Percentiles rank a stretch among this genome's conserved stretches.
phyloP scores from a whole-genome alignment of 1,139 yeast genomes.

The Scheffersomyces illinoinensis region DNA sequence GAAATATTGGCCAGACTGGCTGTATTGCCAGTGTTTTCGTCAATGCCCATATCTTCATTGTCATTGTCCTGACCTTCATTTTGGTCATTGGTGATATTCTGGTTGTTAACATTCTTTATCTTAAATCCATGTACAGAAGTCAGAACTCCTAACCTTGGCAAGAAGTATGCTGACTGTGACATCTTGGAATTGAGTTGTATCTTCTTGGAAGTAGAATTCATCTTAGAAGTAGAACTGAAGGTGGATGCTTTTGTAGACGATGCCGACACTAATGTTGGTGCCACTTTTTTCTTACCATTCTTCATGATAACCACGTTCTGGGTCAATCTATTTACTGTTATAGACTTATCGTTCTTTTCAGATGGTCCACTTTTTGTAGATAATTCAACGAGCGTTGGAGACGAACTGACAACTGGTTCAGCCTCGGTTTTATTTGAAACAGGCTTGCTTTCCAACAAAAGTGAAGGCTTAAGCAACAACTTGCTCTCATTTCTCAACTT shows the following conservation, averaged over 20 bases:
- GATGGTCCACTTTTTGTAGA: not conserved
- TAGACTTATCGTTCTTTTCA: conserved; percentile 5
- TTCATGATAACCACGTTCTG: conserved; percentile 59
- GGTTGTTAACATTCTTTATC: conserved; percentile 10
- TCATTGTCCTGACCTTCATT: conserved; percentile 40
- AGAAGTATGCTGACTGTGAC: conserved; percentile 41
- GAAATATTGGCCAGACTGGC: conserved; percentile 24
- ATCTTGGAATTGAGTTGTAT: conserved; percentile 28
- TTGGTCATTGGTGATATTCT: conserved; percentile 27
- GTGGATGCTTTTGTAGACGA: conserved; percentile 22
- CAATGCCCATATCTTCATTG: conserved; percentile 45
- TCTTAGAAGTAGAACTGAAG: conserved; percentile 4
- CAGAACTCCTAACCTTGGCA: conserved; percentile 51
- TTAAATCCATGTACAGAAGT: conserved; percentile 49
- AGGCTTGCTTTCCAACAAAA: not conserved
- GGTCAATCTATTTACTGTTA: conserved; percentile 18
- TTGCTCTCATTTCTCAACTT: conserved; percentile 19
- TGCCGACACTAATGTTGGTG: conserved; percentile 75
- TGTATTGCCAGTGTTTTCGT: conserved; percentile 17
- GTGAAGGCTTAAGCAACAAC: not conserved
- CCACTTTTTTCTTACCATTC: conserved; percentile 82
- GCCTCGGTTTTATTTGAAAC: conserved; percentile 1
- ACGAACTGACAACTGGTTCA: not conserved
- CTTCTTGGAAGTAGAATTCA: conserved; percentile 13
- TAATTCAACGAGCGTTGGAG: not conserved